phyloP scores from a whole-genome alignment of 208 protist species.

The Vickermania spadyakhi region DNA sequence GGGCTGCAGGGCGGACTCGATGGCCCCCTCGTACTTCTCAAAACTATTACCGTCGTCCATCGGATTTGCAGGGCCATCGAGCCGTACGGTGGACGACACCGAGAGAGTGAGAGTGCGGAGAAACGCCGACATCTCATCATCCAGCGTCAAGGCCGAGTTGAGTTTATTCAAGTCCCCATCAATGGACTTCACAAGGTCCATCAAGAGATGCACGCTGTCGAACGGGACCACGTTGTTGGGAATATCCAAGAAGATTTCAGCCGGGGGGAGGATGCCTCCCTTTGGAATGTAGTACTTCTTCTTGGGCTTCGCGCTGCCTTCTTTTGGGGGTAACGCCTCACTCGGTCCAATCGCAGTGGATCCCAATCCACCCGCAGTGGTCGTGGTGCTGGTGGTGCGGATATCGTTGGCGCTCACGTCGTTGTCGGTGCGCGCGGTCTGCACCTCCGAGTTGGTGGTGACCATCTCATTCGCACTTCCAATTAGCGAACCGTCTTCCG shows the following conservation, averaged over 20 bases:
- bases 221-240: conserved; percentile 35
- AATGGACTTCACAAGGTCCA: conserved; percentile 35
- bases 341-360: not conserved
- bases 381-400: not conserved
- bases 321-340: no score
- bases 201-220: conserved; percentile 32
- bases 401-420: not conserved
- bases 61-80: conserved; percentile 16
- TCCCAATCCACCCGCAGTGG: not conserved
- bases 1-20: conserved; percentile 45
- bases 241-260: conserved; percentile 9
- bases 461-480: conserved; percentile 2
- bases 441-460: conserved; percentile 21
- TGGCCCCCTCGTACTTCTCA: conserved; percentile 28
- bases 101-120: conserved; percentile 79
- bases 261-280: conserved; percentile 1
- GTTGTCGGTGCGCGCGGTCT: conserved; percentile 9
- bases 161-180: conserved; percentile 49
- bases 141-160: conserved; percentile 48
- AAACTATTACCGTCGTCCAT: conserved; percentile 3
- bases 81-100: conserved; percentile 59
- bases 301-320: not conserved
- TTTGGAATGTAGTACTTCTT: not conserved
- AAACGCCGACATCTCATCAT: conserved; percentile 81
- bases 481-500: conserved; percentile 5